These are phyloP conservation scores for Cronartium quercuum DNA, from an alignment of 1,284 basidiomycete genomes.

Conservation along the genomic window DNA sequence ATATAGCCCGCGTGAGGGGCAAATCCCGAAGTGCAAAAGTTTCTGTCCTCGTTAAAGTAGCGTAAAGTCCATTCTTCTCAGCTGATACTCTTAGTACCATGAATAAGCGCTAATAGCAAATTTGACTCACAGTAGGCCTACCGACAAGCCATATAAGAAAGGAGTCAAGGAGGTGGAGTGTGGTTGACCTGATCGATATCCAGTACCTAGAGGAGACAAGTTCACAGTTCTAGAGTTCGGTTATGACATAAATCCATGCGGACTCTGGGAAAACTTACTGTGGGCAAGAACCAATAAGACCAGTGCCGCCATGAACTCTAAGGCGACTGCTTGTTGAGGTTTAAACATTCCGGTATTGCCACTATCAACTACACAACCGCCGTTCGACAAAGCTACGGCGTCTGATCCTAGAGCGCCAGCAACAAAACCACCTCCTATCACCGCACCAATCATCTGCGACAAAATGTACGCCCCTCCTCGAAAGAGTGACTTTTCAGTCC, in stretches of 20 bases:
- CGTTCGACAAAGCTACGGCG: background rate
- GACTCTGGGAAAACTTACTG: background rate
- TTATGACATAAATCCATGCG: background rate
- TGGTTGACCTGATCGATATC: background rate
- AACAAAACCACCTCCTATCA: constrained; percentile 19
- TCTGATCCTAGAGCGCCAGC: constrained; percentile 11
- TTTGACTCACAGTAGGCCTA: constrained; percentile 25
- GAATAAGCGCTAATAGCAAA: background rate
- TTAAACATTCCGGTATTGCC: too few relatives aligned
- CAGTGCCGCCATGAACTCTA: constrained; percentile 27
- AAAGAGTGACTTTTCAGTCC: background rate
- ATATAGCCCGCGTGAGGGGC: constrained; percentile 14
- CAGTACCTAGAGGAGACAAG: constrained; percentile 5
- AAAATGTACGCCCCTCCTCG: constrained; percentile 15
- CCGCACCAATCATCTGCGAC: constrained; percentile 5
- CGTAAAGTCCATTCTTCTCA: background rate
- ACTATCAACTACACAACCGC: constrained; percentile 18
- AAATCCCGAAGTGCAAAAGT: constrained; percentile 27
- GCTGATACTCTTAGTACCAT: background rate
- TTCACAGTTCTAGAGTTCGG: background rate
- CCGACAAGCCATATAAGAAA: constrained; percentile 24
- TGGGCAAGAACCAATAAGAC: constrained; percentile 10
- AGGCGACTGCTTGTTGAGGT: constrained; percentile 11
- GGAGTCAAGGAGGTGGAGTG: constrained; percentile 4
- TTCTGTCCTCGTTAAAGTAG: too few relatives aligned